These are phyloP conservation scores for Talaromyces sp. DNA, from an alignment of 2,329 filamentous ascomycete species.

Conservation along the genomic window DNA sequence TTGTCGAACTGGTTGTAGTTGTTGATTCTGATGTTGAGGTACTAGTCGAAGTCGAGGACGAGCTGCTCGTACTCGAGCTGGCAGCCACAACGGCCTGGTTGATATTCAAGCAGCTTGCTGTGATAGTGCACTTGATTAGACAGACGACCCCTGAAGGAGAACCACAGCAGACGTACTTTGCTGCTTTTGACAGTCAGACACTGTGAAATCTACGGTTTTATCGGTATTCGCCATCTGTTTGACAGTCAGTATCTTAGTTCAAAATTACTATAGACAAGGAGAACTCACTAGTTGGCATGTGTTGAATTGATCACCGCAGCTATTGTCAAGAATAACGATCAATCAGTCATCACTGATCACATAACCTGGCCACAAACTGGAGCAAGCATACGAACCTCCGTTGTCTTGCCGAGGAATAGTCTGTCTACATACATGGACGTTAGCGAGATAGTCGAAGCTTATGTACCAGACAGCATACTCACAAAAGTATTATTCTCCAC, in stretches of 20 bases:
- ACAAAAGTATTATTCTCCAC: constrained; percentile 30
- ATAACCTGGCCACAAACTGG: no score
- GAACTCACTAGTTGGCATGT: constrained; percentile 24
- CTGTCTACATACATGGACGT: constrained; percentile 19
- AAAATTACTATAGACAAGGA: no score
- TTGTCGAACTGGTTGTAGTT: neutral
- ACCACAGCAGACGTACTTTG: constrained; percentile 9
- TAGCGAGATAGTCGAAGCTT: neutral
- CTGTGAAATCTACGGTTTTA: neutral
- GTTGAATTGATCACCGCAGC: constrained; percentile 28
- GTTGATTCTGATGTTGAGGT: constrained; percentile 1
- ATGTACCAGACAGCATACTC: neutral
- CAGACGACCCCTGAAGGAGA: neutral
- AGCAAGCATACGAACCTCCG: constrained; percentile 25
- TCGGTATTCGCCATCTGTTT: constrained; percentile 11
- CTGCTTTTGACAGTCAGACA: constrained; percentile 16
- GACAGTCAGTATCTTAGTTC: neutral
- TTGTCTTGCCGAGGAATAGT: constrained; percentile 24
- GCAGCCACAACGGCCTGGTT: neutral
- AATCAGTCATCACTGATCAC: no score
- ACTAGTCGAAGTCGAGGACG: neutral
- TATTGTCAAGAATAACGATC: constrained; percentile 12
- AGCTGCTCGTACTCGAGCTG: neutral
- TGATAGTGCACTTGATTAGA: neutral
- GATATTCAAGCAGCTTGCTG: neutral